Conservation (phyloP, 2,329 filamentous ascomycete species). For the Ophiostoma piceae region DNA sequence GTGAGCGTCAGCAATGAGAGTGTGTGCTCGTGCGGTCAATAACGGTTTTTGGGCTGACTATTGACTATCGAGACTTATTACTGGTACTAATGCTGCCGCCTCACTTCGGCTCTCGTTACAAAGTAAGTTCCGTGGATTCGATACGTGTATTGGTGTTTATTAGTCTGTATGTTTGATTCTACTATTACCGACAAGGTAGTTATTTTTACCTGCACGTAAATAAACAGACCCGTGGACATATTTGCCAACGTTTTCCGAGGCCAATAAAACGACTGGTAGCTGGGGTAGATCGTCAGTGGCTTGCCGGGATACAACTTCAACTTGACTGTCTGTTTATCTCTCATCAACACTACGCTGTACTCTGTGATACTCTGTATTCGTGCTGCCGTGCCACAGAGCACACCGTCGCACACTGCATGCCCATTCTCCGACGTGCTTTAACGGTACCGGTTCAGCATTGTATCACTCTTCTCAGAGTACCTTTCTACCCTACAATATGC, state of each 20-base stretch:
- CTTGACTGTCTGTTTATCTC: neutral
- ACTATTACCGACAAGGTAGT: neutral
- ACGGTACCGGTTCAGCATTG: conserved; percentile 1
- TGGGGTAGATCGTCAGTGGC: neutral
- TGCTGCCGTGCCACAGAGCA: neutral
- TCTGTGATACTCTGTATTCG: neutral
- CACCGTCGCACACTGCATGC: neutral
- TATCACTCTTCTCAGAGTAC: neutral
- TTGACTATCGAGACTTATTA: neutral
- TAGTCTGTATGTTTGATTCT: neutral
- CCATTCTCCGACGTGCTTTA: neutral
- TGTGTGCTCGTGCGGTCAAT: conserved; percentile 9
- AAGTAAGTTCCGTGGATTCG: neutral
- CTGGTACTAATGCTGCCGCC: neutral
- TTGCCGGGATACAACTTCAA: neutral
- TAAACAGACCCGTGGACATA: neutral
- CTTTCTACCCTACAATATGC: neutral
- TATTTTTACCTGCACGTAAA: neutral
- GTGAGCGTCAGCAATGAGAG: neutral
- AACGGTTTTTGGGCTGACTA: neutral
- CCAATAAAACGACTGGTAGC: neutral
- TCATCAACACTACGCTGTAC: too few species aligned
- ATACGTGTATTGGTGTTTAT: neutral
- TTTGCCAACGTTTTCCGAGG: neutral
- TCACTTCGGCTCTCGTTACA: neutral